Evolutionary conservation across 1,139 yeast genomes (phyloP).

Genomic region (Diutina siamensis): DNA sequence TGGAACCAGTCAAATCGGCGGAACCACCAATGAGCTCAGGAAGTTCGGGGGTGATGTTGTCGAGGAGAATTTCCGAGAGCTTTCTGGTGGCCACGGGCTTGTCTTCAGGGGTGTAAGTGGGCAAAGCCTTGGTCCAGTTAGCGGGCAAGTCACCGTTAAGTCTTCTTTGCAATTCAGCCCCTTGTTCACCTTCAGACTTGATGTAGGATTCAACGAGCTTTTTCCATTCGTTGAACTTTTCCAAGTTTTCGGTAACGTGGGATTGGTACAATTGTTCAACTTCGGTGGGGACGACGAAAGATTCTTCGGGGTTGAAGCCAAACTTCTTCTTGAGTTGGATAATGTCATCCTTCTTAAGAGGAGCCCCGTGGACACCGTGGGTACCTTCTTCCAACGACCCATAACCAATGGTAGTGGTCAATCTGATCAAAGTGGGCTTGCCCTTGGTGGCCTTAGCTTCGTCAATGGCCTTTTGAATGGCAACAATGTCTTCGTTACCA

Average conservation of each 20-base stretch:
- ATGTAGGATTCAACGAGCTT: conserved; percentile 48
- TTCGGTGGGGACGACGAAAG: conserved; percentile 72
- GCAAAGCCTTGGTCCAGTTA: conserved; percentile 72
- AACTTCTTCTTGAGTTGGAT: conserved; percentile 73
- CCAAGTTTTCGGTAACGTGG: conserved; percentile 45
- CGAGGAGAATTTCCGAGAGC: conserved; percentile 75
- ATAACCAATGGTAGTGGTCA: conserved; percentile 87
- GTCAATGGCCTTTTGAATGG: conserved; percentile 62
- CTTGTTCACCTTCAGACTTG: conserved; percentile 66
- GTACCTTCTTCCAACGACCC: conserved; percentile 87
- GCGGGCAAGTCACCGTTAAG: conserved; percentile 70
- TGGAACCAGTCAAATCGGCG: conserved; percentile 96
- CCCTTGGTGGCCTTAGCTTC: conserved; percentile 53
- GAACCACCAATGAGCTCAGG: conserved; percentile 98
- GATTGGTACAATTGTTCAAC: conserved; percentile 62
- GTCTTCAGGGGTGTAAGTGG: conserved; percentile 70
- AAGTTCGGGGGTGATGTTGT: conserved; percentile 47
- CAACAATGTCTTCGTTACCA: conserved; percentile 73
- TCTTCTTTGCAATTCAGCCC: conserved; percentile 77
- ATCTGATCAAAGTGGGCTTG: conserved; percentile 87
- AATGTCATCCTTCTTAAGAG: conserved; percentile 89
- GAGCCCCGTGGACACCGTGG: conserved; percentile 93
- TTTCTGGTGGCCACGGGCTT: conserved; percentile 90
- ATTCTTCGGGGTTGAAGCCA: conserved; percentile 83
- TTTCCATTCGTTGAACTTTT: conserved; percentile 69